Conservation (phyloP, 2,329 filamentous ascomycete genomes). For the Xylariaceae sp. region DNA sequence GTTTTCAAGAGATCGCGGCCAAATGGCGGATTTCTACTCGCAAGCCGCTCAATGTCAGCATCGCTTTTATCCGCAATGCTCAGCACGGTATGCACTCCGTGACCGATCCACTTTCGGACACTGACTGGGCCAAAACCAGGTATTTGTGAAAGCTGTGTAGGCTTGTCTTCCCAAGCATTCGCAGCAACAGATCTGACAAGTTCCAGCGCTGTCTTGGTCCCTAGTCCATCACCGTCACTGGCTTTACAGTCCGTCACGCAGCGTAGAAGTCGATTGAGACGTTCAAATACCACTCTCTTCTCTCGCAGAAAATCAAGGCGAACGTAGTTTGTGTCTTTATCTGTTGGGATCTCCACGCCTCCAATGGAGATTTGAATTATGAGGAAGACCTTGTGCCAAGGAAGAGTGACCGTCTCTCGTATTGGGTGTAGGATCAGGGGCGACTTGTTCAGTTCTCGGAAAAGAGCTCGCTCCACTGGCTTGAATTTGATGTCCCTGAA, state of each 20-base stretch:
- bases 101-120: slow-evolving; percentile 68
- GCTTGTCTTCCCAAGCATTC: slow-evolving; percentile 74
- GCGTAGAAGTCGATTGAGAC: slow-evolving; percentile 64
- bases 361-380: slow-evolving; percentile 75
- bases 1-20: slow-evolving; percentile 65
- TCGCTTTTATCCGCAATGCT: slow-evolving; percentile 64
- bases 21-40: slow-evolving; percentile 79
- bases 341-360: slow-evolving; percentile 56
- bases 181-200: slow-evolving; percentile 74
- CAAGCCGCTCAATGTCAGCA: slow-evolving; percentile 68
- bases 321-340: slow-evolving; percentile 53
- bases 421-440: slow-evolving; percentile 67
- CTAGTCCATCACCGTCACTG: slow-evolving; percentile 58
- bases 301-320: slow-evolving; percentile 57
- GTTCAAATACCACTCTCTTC: slow-evolving; percentile 61
- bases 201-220: slow-evolving; percentile 67
- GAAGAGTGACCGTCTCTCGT: slow-evolving; percentile 60
- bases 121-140: slow-evolving; percentile 70
- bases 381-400: slow-evolving; percentile 72
- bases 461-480: slow-evolving; percentile 62
- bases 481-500: slow-evolving; percentile 71
- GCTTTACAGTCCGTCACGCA: slow-evolving; percentile 73
- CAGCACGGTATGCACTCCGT: slow-evolving; percentile 68
- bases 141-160: slow-evolving; percentile 78
- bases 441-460: slow-evolving; percentile 69